These are phyloP conservation scores for Aspergillus cejpii DNA, from an alignment of 2,329 filamentous ascomycete genomes.

Conservation along the genomic window DNA sequence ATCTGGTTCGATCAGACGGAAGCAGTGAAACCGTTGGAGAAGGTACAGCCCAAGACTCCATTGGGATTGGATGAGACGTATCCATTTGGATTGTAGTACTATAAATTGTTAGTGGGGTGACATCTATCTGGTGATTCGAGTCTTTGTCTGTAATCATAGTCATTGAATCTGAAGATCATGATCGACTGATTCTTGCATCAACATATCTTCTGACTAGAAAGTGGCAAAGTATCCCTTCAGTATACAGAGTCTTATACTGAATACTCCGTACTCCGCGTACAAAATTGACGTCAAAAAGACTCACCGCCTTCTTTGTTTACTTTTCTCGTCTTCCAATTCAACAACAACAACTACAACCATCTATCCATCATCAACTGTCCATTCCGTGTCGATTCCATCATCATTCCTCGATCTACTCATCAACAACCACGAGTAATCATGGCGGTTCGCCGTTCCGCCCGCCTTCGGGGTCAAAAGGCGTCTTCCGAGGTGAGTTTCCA, in stretches of 20 bases:
- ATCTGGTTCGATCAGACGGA: conserved; percentile 47
- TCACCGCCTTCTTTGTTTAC: conserved; percentile 4
- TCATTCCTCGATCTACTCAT: not conserved
- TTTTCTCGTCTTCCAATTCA: not conserved
- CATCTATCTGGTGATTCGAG: too few species aligned
- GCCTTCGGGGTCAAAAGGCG: conserved; percentile 31
- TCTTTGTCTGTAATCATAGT: too few species aligned
- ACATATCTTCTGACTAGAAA: not conserved
- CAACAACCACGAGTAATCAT: conserved; percentile 18
- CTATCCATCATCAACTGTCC: not conserved
- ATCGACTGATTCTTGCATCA: conserved; percentile 5
- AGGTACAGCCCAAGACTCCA: conserved; percentile 39
- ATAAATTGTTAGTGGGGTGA: not conserved
- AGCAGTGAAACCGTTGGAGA: conserved; percentile 44
- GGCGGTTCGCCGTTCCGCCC: conserved; percentile 39
- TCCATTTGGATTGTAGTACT: conserved; percentile 44
- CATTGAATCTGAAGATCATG: not conserved
- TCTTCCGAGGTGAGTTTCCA: conserved; percentile 28
- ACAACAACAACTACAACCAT: too few species aligned
- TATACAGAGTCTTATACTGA: too few species aligned
- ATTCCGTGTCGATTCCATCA: conserved; percentile 3
- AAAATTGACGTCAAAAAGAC: conserved; percentile 3
- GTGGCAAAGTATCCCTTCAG: too few species aligned
- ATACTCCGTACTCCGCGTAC: too few species aligned
- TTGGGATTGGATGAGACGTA: conserved; percentile 46